phyloP scores from a whole-genome alignment of 108 stramenopile genomes.

The Nitzschia inconspicua region DNA sequence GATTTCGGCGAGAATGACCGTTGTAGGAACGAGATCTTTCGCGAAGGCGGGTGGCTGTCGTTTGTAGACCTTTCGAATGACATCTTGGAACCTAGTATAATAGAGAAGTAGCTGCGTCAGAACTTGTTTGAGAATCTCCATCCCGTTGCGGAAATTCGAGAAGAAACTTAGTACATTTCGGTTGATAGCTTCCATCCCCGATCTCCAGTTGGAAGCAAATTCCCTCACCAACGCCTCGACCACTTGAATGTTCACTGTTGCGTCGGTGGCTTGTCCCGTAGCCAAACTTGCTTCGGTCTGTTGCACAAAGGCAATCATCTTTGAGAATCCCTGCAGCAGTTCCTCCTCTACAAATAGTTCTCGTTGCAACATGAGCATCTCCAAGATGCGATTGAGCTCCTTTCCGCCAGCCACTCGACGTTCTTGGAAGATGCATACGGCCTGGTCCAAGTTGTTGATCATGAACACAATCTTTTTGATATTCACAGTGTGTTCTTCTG shows the following conservation, averaged over 20 bases:
- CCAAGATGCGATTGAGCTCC: slow-evolving; percentile 90
- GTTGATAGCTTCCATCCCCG: slow-evolving; percentile 91
- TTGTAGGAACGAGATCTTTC: slow-evolving; percentile 93
- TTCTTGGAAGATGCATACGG: slow-evolving; percentile 92
- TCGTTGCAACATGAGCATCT: slow-evolving; percentile 80
- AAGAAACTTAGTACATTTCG: slow-evolving; percentile 93
- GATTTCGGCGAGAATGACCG: slow-evolving; percentile 93
- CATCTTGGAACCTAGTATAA: slow-evolving; percentile 97
- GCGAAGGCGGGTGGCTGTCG: slow-evolving; percentile 84
- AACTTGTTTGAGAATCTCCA: slow-evolving; percentile 98
- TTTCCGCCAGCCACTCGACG: slow-evolving; percentile 85
- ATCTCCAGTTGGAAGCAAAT: slow-evolving; percentile 92
- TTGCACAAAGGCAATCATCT: slow-evolving; percentile 96
- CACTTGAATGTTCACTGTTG: slow-evolving; percentile 74
- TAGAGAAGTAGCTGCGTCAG: slow-evolving; percentile 94
- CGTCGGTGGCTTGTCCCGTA: slow-evolving; percentile 44
- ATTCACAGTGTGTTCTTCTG: slow-evolving; percentile 75
- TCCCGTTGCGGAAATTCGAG: slow-evolving; percentile 96
- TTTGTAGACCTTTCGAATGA: slow-evolving; percentile 87
- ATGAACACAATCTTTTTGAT: slow-evolving; percentile 92
- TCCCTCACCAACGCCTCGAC: slow-evolving; percentile 90
- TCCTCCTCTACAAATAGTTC: slow-evolving; percentile 98
- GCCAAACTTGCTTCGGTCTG: slow-evolving; percentile 86
- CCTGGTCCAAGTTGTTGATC: slow-evolving; percentile 96
- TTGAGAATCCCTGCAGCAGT: slow-evolving; percentile 83